phyloP scores from a whole-genome alignment of 2,329 filamentous ascomycete genomes.

The Fusarium clavum region DNA sequence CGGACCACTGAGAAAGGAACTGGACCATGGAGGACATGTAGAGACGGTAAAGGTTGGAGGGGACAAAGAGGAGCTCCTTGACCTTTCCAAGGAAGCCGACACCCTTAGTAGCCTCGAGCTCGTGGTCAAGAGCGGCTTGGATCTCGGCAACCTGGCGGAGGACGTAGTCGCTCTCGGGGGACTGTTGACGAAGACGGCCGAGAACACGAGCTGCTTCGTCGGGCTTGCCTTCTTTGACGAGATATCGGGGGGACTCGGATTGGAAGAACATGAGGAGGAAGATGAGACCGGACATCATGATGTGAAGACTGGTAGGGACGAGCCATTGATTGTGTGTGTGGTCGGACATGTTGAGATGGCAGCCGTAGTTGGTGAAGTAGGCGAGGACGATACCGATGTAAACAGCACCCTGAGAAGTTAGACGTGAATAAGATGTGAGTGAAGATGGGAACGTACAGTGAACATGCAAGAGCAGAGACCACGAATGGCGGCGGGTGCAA shows the following conservation, averaged over 20 bases:
- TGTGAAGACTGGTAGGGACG: slow-evolving; percentile 78
- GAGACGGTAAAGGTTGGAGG: slow-evolving; percentile 78
- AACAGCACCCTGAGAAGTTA: slow-evolving; percentile 58
- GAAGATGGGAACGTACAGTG: slow-evolving; percentile 47
- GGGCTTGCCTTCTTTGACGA: slow-evolving; percentile 72
- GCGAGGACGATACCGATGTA: slow-evolving; percentile 83
- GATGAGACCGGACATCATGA: slow-evolving; percentile 82
- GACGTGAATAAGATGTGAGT: not conserved
- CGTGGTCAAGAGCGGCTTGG: slow-evolving; percentile 73
- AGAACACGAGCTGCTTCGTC: slow-evolving; percentile 70
- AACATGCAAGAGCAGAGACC: slow-evolving; percentile 76
- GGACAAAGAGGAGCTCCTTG: slow-evolving; percentile 75
- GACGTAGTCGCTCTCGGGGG: slow-evolving; percentile 70
- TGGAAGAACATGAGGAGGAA: slow-evolving; percentile 76
- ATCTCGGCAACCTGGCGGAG: slow-evolving; percentile 72
- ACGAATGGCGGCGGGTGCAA: slow-evolving; percentile 74
- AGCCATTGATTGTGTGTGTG: slow-evolving; percentile 66
- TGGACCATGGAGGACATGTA: slow-evolving; percentile 77
- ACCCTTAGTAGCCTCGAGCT: slow-evolving; percentile 77
- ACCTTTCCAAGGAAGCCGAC: slow-evolving; percentile 72
- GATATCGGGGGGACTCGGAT: slow-evolving; percentile 76
- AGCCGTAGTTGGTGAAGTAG: slow-evolving; percentile 79
- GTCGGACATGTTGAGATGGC: slow-evolving; percentile 61
- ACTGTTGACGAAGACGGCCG: slow-evolving; percentile 68
- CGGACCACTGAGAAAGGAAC: slow-evolving; percentile 79